phyloP scores from a whole-genome alignment of 805 yeast species.

The Helenozyma rhizophorensis region DNA sequence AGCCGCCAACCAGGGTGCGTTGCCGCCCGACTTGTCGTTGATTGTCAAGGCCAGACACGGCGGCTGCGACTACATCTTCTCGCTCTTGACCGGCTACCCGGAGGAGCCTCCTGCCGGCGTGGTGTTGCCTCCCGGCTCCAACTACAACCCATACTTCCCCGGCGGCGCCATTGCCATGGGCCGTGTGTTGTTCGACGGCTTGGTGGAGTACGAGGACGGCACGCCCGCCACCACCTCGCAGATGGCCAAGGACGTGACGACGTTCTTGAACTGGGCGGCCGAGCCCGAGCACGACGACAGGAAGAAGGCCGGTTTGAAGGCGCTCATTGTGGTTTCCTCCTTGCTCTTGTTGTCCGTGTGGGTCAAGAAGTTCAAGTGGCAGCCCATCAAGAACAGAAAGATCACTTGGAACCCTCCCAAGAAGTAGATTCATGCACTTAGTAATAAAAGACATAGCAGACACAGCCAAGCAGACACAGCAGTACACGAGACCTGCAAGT shows the following conservation, averaged over 20 bases:
- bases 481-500: background rate
- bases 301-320: slow-evolving; percentile 94
- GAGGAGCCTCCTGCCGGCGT: slow-evolving; percentile 99
- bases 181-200: slow-evolving; percentile 93
- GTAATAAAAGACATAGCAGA: background rate
- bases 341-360: slow-evolving; percentile 79
- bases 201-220: slow-evolving; percentile 98
- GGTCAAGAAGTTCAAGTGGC: slow-evolving; percentile 98
- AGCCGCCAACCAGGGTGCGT: slow-evolving; percentile 99
- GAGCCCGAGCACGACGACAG: slow-evolving; percentile 99
- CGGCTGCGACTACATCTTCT: slow-evolving; percentile 90
- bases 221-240: slow-evolving; percentile 98
- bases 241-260: slow-evolving; percentile 97
- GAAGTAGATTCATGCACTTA: slow-evolving; percentile 38
- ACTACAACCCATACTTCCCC: slow-evolving; percentile 99
- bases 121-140: slow-evolving; percentile 83
- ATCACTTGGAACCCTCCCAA: slow-evolving; percentile 89
- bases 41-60: slow-evolving; percentile 99
- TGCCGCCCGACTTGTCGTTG: slow-evolving; percentile 95
- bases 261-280: slow-evolving; percentile 96
- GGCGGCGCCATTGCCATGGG: slow-evolving; percentile 99
- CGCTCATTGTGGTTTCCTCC: slow-evolving; percentile 71
- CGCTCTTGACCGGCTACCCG: slow-evolving; percentile 96
- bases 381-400: slow-evolving; percentile 92
- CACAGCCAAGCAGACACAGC: background rate